phyloP scores from a whole-genome alignment of 768 basidiomycete genomes.

The Stropharia rugosoannulata region DNA sequence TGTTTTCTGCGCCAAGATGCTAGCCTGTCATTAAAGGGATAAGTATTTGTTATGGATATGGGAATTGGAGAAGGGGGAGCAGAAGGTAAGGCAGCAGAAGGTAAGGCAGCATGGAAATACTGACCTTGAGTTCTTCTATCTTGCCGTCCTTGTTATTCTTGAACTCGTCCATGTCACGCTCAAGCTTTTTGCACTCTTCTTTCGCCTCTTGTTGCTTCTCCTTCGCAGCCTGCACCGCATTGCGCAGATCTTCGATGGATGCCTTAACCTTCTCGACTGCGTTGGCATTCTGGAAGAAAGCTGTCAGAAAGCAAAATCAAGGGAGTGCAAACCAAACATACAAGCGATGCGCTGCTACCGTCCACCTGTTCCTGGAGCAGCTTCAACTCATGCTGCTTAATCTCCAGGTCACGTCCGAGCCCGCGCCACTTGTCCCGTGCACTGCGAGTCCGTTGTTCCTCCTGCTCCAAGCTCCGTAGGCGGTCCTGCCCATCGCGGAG shows the following conservation, averaged over 20 bases:
- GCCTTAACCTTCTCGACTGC: constrained; percentile 77
- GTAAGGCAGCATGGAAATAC: constrained; percentile 4
- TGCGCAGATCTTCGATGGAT: constrained; percentile 56
- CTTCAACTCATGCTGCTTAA: constrained; percentile 85
- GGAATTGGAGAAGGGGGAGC: neutral
- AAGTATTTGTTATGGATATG: neutral
- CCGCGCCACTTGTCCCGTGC: constrained; percentile 62
- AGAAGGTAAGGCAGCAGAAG: neutral
- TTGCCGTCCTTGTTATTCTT: constrained; percentile 99
- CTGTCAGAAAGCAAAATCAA: neutral
- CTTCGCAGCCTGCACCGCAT: constrained; percentile 61
- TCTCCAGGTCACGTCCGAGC: constrained; percentile 70
- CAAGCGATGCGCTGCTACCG: constrained; percentile 87
- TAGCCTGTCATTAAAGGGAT: constrained; percentile 41
- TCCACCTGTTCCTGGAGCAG: constrained; percentile 83
- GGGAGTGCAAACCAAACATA: constrained; percentile 34
- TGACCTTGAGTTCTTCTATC: constrained; percentile 88
- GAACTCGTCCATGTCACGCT: constrained; percentile 98
- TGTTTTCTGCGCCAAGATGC: constrained; percentile 79
- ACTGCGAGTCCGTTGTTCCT: constrained; percentile 51
- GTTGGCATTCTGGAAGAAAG: constrained; percentile 58
- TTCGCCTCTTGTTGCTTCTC: constrained; percentile 50
- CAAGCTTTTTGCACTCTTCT: constrained; percentile 80
- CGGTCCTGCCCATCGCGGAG: constrained; percentile 47
- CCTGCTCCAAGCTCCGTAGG: constrained; percentile 52